Evolutionary conservation across 495 filamentous ascomycete species (phyloP), one percentile per base, ranked within the genome.

Genomic region (Neurospora hispaniola): DNA sequence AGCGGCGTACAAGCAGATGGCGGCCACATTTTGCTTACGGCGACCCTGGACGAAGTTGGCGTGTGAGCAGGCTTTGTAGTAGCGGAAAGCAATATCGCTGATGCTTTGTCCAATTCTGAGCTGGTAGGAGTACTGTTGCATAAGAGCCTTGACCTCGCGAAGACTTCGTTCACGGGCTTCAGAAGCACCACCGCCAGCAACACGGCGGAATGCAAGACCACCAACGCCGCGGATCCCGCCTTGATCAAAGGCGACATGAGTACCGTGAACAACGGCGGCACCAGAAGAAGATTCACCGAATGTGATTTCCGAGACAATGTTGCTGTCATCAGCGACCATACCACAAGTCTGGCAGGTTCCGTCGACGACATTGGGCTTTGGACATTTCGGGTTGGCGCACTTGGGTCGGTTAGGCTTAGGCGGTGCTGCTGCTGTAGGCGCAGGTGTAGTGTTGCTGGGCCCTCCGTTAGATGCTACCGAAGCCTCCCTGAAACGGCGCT

Each of bases 11-110:
- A 99, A 85, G 80, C 91, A 93, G 44, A 94, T 90, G 12, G 94
- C 94, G 42, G 91, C 90, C 9, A 98, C 94, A 31, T 90, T 92
- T 71, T 89, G 89, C 43, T 90, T 92, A n/a, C 90, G 89, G 69
- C 96, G 93, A 76, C 96, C 96, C 80, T 94, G 91, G 41, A 93
- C 91, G 81, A 98, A 99, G 82, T 94, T 93, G 78, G 88, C 84
- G 66, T 84, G 86, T 23, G 91, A 86, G 1, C 92, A 92, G 23
- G 97, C 87, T 78, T 91, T 93, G 83, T 94, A 98, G 42, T 93
- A 85, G 66, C 90, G 85, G 69, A 90, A 84, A 38, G 89, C 94
- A 66, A 85, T 83, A 59, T 91, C 89, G 43, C 85, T 82, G 69
- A 90, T 83, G 69, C 81, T 84, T 23, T 89, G 86, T 4, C 86